Evolutionary conservation across 176 grass and related monocot species (phyloP).

Genomic region (Alopecurus myosuroides): DNA sequence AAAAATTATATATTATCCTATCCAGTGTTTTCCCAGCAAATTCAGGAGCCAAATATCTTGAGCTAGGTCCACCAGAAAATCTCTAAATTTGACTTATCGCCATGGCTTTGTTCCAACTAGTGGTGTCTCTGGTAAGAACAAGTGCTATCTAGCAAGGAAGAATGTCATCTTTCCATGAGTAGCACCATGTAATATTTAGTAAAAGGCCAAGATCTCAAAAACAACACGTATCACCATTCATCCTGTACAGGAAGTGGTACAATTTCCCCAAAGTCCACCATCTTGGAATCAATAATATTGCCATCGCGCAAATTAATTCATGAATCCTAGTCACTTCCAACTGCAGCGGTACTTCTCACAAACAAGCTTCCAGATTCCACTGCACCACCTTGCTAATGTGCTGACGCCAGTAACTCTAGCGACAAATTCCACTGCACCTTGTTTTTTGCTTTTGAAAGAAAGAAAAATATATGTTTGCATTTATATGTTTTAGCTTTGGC

Average conservation of each 20-base stretch:
- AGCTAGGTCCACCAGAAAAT: neutral
- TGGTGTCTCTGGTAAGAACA: neutral
- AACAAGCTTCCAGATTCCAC: too few species aligned
- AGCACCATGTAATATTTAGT: neutral
- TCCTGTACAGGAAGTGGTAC: neutral
- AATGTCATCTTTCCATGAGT: neutral
- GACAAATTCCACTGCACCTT: too few species aligned
- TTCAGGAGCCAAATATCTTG: neutral
- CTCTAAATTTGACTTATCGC: neutral
- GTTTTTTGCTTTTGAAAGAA: too few species aligned
- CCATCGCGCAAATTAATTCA: neutral
- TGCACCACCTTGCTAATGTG: too few species aligned
- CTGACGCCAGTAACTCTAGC: too few species aligned
- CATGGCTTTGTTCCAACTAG: neutral
- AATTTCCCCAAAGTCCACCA: neutral
- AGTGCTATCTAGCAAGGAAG: neutral
- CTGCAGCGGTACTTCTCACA: too few species aligned
- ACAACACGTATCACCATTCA: neutral
- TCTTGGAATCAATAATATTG: constrained; percentile 6
- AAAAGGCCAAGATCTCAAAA: neutral
- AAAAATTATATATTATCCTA: neutral
- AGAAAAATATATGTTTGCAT: too few species aligned
- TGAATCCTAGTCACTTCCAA: neutral
- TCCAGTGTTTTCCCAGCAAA: neutral
- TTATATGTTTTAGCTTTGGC: too few species aligned